Conservation (phyloP, 352 stramenopile species). For the Elongisporangium undulatum region DNA sequence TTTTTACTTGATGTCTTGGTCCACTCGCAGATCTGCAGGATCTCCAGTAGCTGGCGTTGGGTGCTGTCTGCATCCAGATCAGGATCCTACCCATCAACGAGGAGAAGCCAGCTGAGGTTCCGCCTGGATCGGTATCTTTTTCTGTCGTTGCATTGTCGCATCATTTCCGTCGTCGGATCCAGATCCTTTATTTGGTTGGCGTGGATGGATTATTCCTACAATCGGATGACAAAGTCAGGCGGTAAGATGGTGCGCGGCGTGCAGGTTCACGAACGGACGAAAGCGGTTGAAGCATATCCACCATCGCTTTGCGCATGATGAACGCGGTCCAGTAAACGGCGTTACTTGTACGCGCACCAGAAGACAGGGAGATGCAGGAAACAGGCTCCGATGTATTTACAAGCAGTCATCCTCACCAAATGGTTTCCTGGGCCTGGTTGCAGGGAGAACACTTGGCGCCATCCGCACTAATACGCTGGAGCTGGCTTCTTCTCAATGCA, state of each 20-base stretch:
- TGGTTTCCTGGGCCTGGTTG: neutral
- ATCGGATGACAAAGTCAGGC: neutral
- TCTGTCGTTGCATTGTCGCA: slow-evolving; percentile 1
- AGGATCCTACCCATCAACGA: neutral
- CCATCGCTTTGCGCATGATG: neutral
- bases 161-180: neutral
- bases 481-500: slow-evolving; percentile 1
- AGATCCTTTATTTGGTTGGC: neutral
- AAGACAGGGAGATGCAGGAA: neutral
- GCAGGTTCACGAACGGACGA: neutral
- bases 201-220: neutral
- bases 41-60: too few species aligned
- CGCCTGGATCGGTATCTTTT: neutral
- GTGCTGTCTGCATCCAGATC: neutral
- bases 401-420: too few species aligned
- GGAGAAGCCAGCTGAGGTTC: neutral
- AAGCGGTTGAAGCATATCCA: neutral
- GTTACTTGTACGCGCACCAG: too few species aligned
- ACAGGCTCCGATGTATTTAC: neutral
- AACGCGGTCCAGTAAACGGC: too few species aligned
- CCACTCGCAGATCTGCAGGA: neutral
- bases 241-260: neutral
- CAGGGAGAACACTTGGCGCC: too few species aligned
- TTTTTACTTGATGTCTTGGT: neutral
- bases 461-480: neutral